Percentiles rank a stretch among this genome's conserved stretches.
phyloP scores from a whole-genome alignment of 2,329 filamentous ascomycete genomes.

The Colletotrichum endophyticum region DNA sequence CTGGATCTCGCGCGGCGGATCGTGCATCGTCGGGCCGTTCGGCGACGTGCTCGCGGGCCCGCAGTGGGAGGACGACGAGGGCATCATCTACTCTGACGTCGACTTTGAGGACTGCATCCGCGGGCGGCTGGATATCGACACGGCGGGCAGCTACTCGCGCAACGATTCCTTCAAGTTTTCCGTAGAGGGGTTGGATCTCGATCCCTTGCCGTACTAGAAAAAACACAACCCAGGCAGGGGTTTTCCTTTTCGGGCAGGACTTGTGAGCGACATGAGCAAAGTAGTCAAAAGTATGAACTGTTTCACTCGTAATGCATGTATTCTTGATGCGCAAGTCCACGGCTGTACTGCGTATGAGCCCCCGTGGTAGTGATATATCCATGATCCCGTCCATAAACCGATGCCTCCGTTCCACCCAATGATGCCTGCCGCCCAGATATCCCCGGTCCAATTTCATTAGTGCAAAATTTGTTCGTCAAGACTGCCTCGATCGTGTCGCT shows the following conservation, averaged over 20 bases:
- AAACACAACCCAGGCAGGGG: too few relatives aligned
- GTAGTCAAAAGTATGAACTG: neutral
- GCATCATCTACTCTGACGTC: conserved; percentile 73
- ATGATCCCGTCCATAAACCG: neutral
- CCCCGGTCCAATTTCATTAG: neutral
- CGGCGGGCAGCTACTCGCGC: conserved; percentile 82
- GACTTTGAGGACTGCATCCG: conserved; percentile 89
- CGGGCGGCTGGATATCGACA: conserved; percentile 82
- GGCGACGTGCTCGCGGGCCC: conserved; percentile 83
- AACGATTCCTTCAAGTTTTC: conserved; percentile 68
- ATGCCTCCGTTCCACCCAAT: neutral
- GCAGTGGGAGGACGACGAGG: conserved; percentile 79
- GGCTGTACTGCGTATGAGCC: neutral
- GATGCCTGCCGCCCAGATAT: neutral
- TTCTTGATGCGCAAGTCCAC: neutral
- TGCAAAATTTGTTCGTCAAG: conserved; percentile 6
- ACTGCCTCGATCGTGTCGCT: neutral
- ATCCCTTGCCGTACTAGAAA: conserved; percentile 57
- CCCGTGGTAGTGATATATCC: conserved; percentile 5
- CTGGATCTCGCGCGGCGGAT: conserved; percentile 77
- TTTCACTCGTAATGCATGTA: conserved; percentile 11
- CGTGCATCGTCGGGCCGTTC: conserved; percentile 78
- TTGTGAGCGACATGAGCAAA: neutral
- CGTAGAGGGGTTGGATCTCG: conserved; percentile 62
- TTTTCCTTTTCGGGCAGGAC: neutral